These are phyloP conservation scores for Gillenia trifoliata DNA, from an alignment of 306 rosid species.

Conservation along the genomic window DNA sequence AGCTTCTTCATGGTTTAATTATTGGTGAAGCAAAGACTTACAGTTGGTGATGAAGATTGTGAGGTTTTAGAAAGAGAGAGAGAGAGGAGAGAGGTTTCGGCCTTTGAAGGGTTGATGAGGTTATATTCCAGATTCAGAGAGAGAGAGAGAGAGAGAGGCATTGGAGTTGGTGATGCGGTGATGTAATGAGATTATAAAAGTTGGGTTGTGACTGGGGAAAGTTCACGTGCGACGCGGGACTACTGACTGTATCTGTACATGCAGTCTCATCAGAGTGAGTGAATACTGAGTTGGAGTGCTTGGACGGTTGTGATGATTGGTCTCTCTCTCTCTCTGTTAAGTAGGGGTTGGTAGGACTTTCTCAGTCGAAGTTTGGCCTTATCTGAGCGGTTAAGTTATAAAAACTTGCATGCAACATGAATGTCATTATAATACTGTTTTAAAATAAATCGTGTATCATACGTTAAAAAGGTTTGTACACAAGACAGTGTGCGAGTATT, in stretches of 20 bases:
- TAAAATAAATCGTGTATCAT: too few species aligned
- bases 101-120: constrained; percentile 24
- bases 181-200: constrained; percentile 20
- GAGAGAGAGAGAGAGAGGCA: constrained; percentile 13
- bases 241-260: neutral
- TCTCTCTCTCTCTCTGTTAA: constrained; percentile 21
- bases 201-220: constrained; percentile 1
- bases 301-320: constrained; percentile 9
- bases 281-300: neutral
- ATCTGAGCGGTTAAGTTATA: neutral
- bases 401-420: neutral
- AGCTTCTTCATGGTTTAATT: constrained; percentile 69
- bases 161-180: constrained; percentile 39
- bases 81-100: constrained; percentile 12
- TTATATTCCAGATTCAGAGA: constrained; percentile 18
- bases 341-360: constrained; percentile 30
- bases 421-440: too few species aligned
- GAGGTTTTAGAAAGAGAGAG: neutral
- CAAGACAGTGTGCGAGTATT: too few species aligned
- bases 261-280: constrained; percentile 4
- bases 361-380: neutral
- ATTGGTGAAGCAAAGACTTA: neutral
- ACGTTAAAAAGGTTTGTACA: too few species aligned
- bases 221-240: constrained; percentile 43
- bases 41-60: neutral